Percentiles rank a stretch among this genome's conserved stretches.
Evolutionary conservation across 352 stramenopile genomes (phyloP).

Genomic region (Globisporangium mamillatum): DNA sequence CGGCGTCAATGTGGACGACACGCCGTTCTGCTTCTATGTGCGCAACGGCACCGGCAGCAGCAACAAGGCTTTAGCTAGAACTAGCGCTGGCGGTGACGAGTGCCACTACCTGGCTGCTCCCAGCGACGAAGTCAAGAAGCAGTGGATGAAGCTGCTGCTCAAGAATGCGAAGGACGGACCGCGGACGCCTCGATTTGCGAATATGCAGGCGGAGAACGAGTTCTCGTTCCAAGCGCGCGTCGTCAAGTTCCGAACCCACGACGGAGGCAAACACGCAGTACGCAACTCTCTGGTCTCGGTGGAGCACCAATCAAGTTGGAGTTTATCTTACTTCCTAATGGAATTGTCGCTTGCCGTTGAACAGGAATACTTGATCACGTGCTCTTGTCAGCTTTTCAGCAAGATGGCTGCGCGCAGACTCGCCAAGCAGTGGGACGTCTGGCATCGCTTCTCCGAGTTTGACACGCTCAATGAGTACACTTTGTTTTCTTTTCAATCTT

Average conservation of each 20-base stretch:
- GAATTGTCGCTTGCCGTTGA: not conserved
- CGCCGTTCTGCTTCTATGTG: slow-evolving; percentile 59
- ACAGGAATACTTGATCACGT: slow-evolving; percentile 67
- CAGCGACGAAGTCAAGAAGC: slow-evolving; percentile 48
- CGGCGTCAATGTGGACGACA: slow-evolving; percentile 42
- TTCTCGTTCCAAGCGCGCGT: slow-evolving; percentile 45
- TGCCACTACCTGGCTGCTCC: slow-evolving; percentile 38
- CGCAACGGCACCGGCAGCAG: slow-evolving; percentile 31
- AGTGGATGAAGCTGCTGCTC: slow-evolving; percentile 47
- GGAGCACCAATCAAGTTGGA: too few species aligned
- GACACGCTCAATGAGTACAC: slow-evolving; percentile 48
- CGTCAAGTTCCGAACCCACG: slow-evolving; percentile 36
- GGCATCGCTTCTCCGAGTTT: slow-evolving; percentile 66
- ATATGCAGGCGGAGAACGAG: slow-evolving; percentile 30
- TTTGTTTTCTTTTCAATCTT: not conserved
- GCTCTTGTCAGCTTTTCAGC: slow-evolving; percentile 57
- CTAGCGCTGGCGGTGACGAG: slow-evolving; percentile 17
- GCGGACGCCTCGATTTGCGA: slow-evolving; percentile 35
- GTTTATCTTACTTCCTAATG: too few species aligned
- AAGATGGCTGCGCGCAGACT: slow-evolving; percentile 38
- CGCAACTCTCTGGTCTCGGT: not conserved
- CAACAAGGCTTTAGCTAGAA: slow-evolving; percentile 9
- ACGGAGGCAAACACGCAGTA: slow-evolving; percentile 48
- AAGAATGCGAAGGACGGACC: slow-evolving; percentile 45
- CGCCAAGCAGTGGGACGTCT: slow-evolving; percentile 62